Evolutionary conservation across 768 basidiomycete genomes (phyloP).

Genomic region (Podaxis rugospora): DNA sequence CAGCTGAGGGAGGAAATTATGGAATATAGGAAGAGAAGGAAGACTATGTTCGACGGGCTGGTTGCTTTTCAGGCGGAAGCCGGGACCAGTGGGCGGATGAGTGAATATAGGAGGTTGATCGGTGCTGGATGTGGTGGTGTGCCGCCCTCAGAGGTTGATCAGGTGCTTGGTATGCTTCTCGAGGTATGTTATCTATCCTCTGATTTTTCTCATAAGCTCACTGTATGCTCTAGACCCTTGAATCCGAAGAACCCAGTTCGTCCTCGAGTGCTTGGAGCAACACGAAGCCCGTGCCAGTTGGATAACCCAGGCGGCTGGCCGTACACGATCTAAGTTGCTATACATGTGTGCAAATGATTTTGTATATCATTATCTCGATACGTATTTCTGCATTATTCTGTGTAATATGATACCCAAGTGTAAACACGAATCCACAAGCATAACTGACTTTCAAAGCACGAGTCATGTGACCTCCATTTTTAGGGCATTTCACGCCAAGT

Average conservation of each 20-base stretch:
- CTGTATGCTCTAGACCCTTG: slow-evolving; percentile 55
- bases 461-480: slow-evolving; percentile 15
- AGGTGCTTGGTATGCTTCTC: slow-evolving; percentile 76
- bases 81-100: slow-evolving; percentile 86
- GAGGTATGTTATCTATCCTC: slow-evolving; percentile 49
- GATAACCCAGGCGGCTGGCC: slow-evolving; percentile 15
- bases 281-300: slow-evolving; percentile 27
- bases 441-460: not conserved
- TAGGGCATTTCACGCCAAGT: not conserved
- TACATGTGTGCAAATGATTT: not conserved
- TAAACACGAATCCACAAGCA: slow-evolving; percentile 5
- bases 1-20: slow-evolving; percentile 59
- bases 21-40: slow-evolving; percentile 63
- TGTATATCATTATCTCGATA: slow-evolving; percentile 6
- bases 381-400: not conserved
- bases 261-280: slow-evolving; percentile 47
- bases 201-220: slow-evolving; percentile 1
- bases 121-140: slow-evolving; percentile 88
- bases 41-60: slow-evolving; percentile 67
- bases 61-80: slow-evolving; percentile 84
- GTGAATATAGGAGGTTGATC: slow-evolving; percentile 84
- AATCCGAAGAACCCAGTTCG: slow-evolving; percentile 75
- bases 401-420: not conserved
- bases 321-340: not conserved
- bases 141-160: slow-evolving; percentile 83